Conservation (phyloP, 2,329 filamentous ascomycete genomes). For the Neoscytalidium dimidiatum region DNA sequence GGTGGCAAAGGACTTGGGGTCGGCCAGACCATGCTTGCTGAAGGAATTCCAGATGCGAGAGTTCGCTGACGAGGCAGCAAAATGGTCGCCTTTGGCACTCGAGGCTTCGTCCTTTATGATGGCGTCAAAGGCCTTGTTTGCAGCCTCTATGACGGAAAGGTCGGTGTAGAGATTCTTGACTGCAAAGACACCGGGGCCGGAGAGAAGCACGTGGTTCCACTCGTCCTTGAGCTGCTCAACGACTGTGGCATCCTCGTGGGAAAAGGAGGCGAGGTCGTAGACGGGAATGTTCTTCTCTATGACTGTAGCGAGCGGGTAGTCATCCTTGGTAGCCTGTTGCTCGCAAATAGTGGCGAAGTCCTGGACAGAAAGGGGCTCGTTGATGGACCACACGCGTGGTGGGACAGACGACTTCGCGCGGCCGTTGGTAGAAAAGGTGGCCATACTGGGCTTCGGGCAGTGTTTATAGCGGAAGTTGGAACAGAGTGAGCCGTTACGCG, state of each 20-base stretch:
- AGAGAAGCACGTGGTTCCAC: conserved; percentile 59
- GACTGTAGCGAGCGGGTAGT: conserved; percentile 52
- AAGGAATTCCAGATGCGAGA: conserved; percentile 68
- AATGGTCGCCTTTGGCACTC: conserved; percentile 59
- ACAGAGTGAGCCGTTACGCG: background rate
- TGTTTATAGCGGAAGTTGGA: background rate
- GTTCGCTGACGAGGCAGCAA: conserved; percentile 58
- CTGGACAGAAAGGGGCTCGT: conserved; percentile 41
- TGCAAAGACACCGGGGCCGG: conserved; percentile 63
- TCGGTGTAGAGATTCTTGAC: conserved; percentile 55
- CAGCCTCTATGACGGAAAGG: conserved; percentile 43
- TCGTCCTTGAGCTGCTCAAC: conserved; percentile 57
- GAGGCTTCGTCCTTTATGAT: conserved; percentile 52
- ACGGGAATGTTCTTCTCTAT: conserved; percentile 57
- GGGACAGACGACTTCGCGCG: conserved; percentile 20
- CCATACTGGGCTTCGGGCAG: background rate
- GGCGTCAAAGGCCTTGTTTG: conserved; percentile 49
- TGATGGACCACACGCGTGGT: conserved; percentile 31
- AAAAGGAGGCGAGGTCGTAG: conserved; percentile 50
- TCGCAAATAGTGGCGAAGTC: conserved; percentile 50
- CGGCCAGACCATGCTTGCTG: conserved; percentile 58
- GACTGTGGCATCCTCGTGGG: conserved; percentile 33
- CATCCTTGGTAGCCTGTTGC: conserved; percentile 34
- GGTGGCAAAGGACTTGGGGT: conserved; percentile 54
- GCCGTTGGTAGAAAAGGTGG: background rate